Base-by-base conservation (phyloP, 352 stramenopile genomes). In the Pythium aristosporum region DNA sequence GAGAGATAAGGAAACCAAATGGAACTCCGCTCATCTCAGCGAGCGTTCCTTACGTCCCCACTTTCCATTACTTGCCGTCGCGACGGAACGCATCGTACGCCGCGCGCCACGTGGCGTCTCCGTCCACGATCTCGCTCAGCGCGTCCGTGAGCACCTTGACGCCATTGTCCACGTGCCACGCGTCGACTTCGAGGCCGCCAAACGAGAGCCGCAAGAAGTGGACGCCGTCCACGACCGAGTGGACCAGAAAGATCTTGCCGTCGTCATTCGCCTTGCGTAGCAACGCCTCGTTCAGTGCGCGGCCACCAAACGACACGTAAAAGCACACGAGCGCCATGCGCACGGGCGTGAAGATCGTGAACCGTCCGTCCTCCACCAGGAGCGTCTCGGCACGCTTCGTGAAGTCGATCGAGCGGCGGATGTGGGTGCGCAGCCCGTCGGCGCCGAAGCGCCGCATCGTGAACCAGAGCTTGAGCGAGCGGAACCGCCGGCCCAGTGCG, bases 381-480 rank as follows among this genome's bases (percentile, higher is more conserved):
- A 80, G 53, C 2, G 66, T 32, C 61, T 85, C 75, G 30, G 81
- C 69, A 18, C 75, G 63, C 57, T 86, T 76, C 23, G 80, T 63
- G 5, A 87, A 68, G 12, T 44, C 58, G 52, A 87, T 73, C 7
- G 82, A 84, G 12, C 58, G 78, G 20, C 73, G 76, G 32, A 90
- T 85, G 57, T 88, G 79, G 21, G 56, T 60, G 8, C 80, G 78
- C 15, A 92, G 66, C 2, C 80, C 81, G 25, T 63, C 63, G 8
- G 80, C 76, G n/a, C 83, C 83, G 37, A 90, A 84, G 53, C 76
- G 77, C 49, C 82, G 76, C 55, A 90, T 71, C 20, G 81, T 85
- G 61, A 88, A 90, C 74, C 75, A 92, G 32, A 89, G 67, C 74
- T 90, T 92, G 41, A 92, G 71, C 28, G 73, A 67, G 53, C 79